These are phyloP conservation scores for Backusella sp. DNA, from an alignment of 192 early-diverging fungal species.

Conservation along the genomic window DNA sequence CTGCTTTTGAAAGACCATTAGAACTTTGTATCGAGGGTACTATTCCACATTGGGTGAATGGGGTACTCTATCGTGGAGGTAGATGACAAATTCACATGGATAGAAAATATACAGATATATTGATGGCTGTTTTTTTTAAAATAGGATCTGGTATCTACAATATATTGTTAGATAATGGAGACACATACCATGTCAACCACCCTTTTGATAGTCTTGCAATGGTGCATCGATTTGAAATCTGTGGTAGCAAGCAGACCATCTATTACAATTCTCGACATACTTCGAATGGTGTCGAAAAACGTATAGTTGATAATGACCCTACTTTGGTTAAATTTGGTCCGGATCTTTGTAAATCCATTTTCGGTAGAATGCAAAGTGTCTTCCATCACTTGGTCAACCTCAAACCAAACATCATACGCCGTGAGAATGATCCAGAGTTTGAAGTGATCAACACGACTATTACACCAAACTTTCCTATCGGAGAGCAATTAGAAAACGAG, in stretches of 20 bases:
- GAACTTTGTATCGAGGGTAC: conserved; percentile 17
- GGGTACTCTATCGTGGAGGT: conserved; percentile 34
- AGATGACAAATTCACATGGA: neutral
- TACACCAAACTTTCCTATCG: conserved; percentile 39
- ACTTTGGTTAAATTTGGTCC: conserved; percentile 39
- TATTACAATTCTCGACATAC: conserved; percentile 32
- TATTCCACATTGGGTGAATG: conserved; percentile 32
- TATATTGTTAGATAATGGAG: conserved; percentile 28
- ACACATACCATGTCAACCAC: conserved; percentile 31
- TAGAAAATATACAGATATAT: neutral
- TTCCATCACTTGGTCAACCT: conserved; percentile 25
- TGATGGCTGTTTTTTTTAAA: neutral
- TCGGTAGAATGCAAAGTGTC: conserved; percentile 32
- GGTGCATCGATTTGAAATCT: conserved; percentile 31
- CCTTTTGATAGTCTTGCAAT: conserved; percentile 40
- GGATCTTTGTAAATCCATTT: conserved; percentile 33
- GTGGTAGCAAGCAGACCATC: conserved; percentile 17
- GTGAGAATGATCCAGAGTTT: conserved; percentile 30
- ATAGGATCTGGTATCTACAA: conserved; percentile 33
- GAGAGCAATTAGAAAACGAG: conserved; percentile 15
- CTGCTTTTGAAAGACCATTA: conserved; percentile 10
- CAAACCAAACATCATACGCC: neutral
- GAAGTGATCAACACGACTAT: conserved; percentile 38
- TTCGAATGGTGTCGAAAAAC: conserved; percentile 28
- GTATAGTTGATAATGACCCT: conserved; percentile 25